Conservation (phyloP, 192 early-diverging fungal genomes). For the Entophlyctis luteolus region DNA sequence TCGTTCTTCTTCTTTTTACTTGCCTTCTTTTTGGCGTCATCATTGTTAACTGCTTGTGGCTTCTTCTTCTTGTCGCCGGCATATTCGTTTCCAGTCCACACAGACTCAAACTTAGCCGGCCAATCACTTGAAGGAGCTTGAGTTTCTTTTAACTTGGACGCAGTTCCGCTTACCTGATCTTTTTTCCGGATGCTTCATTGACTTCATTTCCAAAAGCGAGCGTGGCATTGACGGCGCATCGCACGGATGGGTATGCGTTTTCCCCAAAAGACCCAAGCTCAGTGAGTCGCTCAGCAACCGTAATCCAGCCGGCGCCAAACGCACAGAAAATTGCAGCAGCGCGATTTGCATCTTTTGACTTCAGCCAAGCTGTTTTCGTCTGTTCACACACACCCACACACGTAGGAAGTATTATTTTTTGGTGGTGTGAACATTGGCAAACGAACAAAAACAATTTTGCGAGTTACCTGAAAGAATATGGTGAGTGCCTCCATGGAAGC, state of each 20-base stretch:
- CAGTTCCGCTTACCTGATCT: not conserved
- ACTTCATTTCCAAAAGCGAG: conserved; percentile 17
- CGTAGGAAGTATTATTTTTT: no score
- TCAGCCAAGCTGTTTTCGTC: not conserved
- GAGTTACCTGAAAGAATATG: conserved; percentile 10
- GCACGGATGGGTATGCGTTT: conserved; percentile 12
- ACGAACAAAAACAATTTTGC: no score
- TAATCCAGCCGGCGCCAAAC: conserved; percentile 12
- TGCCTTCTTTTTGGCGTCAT: not conserved
- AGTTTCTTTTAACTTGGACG: not conserved
- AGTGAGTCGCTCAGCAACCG: not conserved
- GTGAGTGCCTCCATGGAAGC: conserved; percentile 21
- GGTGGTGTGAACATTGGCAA: no score
- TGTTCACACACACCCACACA: no score
- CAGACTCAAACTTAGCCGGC: conserved; percentile 21
- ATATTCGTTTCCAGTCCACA: conserved; percentile 14
- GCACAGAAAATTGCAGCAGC: conserved; percentile 2
- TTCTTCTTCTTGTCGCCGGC: conserved; percentile 20
- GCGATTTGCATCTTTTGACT: conserved; percentile 2
- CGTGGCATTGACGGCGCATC: conserved; percentile 3
- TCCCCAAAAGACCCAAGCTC: conserved; percentile 8
- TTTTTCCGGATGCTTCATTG: conserved; percentile 8
- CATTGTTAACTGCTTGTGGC: not conserved
- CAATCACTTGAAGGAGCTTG: not conserved
- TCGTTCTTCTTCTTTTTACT: conserved; percentile 16